Base-by-base conservation (phyloP, 2,329 filamentous ascomycete species). In the Ustulina deusta region DNA sequence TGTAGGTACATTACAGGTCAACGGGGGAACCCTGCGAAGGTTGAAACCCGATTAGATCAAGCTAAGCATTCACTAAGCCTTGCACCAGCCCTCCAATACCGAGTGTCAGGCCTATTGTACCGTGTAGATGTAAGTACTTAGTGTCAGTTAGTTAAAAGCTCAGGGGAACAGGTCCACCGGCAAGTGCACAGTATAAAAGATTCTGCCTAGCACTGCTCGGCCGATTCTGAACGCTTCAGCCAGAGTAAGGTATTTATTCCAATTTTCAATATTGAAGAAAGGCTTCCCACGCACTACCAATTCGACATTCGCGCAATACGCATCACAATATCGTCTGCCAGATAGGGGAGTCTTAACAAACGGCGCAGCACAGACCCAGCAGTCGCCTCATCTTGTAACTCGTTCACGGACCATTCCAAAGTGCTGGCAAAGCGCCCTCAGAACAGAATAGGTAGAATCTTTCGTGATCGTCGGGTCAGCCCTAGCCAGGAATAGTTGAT, bases 61-160 rank as follows among this genome's bases (percentile, higher is more conserved):
- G 38, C 62, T 32, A 64, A 60, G 60, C 60, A 22, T 42, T 51
- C 49, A 36, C 56, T 64, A 67, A 67, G 65, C 65, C 61, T 49
- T 67, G 65, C 60, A 40, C 42, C 49, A 55, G 32, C 46, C 38
- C 38, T 48, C 20, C 9, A 54, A 55, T 55, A 48, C 55, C 49
- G n/a, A 49, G 20, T 11, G 1, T 5, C 44, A 48, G 22, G 20
- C 6, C 6, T 36, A 6, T n/a, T 3, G 4, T 46, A 46, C 42
- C 17, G 20, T 46, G n/a, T n/a, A n/a, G n/a, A n/a, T n/a, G n/a
- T n/a, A n/a, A n/a, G n/a, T n/a, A n/a, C n/a, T n/a, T n/a, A n/a
- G n/a, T n/a, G n/a, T n/a, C n/a, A n/a, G n/a, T n/a, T n/a, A n/a
- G n/a, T 44, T 40, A 32, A 32, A 32, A 32, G 29, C 7, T 32